Base-by-base conservation (phyloP, 2,329 filamentous ascomycete genomes). In the Whalleya microplaca region DNA sequence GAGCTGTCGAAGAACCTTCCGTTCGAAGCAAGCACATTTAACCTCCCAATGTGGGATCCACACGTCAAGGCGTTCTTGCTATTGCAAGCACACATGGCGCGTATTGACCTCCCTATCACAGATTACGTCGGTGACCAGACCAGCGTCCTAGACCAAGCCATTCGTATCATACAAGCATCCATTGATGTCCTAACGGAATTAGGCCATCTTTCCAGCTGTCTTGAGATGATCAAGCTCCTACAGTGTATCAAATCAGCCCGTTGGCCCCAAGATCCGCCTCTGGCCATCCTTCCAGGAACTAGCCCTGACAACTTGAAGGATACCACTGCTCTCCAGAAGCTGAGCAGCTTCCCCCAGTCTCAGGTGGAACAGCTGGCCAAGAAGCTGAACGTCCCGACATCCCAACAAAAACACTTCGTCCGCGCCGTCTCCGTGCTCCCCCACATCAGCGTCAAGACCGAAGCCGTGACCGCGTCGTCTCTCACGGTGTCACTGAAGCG, bases 81-180 rank as follows among this genome's bases (percentile, higher is more conserved):
- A 1, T 82, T 99, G 0, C 96, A 99, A 74, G 92, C 95, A 0
- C 92, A 97, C 75, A 96, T 99, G 85, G 92, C 90, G 19, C 89
- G 94, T 55, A 89, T 98, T 64, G 87, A 94, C 52, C 85, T 99
- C 2, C 96, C 96, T 2, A 97, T 99, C 55, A 89, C 91, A 0
- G 95, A 99, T 80, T 99, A 99, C 70, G 92, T 99, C 2, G 95
- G 95, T 66, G 95, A 99, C 73, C 91, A 96, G 75, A 88, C 84
- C 10, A 88, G 84, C 51, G 95, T 99, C 2, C 82, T 99, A 1
- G 95, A 99, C 72, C 95, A 99, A 72, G 91, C 92, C 5, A 95
- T 99, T 56, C 95, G 95, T 84, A 95, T 99, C 72, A 88, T 97
- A 32, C 95, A 99, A 73, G 96, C 95, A 1, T 90, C 89, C 5